A percentile compares a stretch with the other conserved stretches of the same genome.
Evolutionary conservation across 768 basidiomycete species (phyloP).

Genomic region (Mycena albidolilacea): DNA sequence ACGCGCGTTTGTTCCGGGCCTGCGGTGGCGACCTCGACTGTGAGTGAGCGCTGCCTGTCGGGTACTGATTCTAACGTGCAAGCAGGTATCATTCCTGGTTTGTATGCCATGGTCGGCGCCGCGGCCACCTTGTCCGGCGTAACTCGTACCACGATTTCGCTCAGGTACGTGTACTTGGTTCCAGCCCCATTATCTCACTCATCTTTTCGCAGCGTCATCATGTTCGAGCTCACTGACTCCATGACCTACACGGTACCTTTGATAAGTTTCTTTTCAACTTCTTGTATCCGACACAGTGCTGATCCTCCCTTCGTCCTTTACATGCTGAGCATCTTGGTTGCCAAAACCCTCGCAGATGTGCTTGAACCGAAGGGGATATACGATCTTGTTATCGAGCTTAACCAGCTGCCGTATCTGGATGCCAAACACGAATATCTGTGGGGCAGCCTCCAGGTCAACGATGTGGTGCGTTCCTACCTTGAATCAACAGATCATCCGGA

Average conservation of each 20-base stretch:
- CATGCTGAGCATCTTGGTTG: conserved; percentile 87
- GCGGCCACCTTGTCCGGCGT: conserved; percentile 96
- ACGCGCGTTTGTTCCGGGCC: conserved; percentile 70
- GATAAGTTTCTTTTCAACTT: conserved; percentile 46
- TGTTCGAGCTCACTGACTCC: conserved; percentile 94
- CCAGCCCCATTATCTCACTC: not conserved
- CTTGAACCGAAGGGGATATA: conserved; percentile 96
- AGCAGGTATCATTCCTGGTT: conserved; percentile 82
- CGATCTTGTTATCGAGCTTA: conserved; percentile 94
- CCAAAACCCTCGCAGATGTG: conserved; percentile 91
- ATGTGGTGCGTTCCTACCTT: conserved; percentile 73
- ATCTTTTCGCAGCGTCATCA: conserved; percentile 80
- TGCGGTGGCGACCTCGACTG: conserved; percentile 81
- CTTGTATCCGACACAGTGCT: not conserved
- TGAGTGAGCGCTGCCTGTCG: conserved; percentile 45
- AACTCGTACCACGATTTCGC: conserved; percentile 66
- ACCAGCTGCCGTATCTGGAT: conserved; percentile 93
- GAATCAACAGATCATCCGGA: not conserved
- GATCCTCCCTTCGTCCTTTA: not conserved
- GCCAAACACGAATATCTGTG: conserved; percentile 92
- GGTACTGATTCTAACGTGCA: conserved; percentile 7
- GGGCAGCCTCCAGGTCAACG: conserved; percentile 81
- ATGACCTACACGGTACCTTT: conserved; percentile 86
- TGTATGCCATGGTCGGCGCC: conserved; percentile 97
- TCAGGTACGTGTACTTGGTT: conserved; percentile 22